Base-by-base conservation (phyloP, 2,329 filamentous ascomycete genomes). In the Epicoccum nigrum region DNA sequence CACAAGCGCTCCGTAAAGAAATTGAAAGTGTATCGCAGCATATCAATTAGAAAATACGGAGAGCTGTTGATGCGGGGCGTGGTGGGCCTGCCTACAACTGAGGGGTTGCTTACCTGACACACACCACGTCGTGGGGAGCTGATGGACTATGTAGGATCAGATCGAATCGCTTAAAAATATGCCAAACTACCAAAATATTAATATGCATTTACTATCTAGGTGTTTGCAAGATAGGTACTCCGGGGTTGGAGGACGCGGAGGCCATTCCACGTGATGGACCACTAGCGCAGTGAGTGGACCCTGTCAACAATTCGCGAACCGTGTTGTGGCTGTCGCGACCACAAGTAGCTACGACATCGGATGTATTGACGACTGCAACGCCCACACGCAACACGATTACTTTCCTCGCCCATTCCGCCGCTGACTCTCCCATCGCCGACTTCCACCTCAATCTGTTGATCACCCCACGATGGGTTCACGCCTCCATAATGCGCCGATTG, bases 401-500 rank as follows among this genome's bases (percentile, higher is more conserved):
- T 23, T n/a, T 7, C 12, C 37, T 20, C 39, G 12, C 40, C 45
- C 30, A 38, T 8, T n/a, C 21, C 2, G 1, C 13, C 21, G 8
- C n/a, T 20, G 28, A 12, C 30, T 30, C 23, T 20, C 23, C 19
- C 15, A 19, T n/a, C 23, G 15, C 23, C 15, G 12, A 16, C 9
- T 3, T 13, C n/a, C 9, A 23, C 9, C 2, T 23, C 19, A 8
- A 16, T 5, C 7, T 17, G 19, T 47, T 16, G 31, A 12, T 37
- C 39, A 56, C 61, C 60, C 38, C 64, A 56, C 60, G 32, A 87
- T 87, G 84, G 80, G 82, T 60, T 87, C 88, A 71, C 81, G 82
- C 55, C 86, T 97, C 48, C 94, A 97, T 81, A 99, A 99, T 82
- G 92, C 92, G 63, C 92, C 94, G 53, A 96, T 99, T 75, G 94